A percentile compares a stretch with the other conserved stretches of the same genome.
Evolutionary conservation across 345 rosid genomes (phyloP).

Genomic region (Euphorbia pulcherrima): DNA sequence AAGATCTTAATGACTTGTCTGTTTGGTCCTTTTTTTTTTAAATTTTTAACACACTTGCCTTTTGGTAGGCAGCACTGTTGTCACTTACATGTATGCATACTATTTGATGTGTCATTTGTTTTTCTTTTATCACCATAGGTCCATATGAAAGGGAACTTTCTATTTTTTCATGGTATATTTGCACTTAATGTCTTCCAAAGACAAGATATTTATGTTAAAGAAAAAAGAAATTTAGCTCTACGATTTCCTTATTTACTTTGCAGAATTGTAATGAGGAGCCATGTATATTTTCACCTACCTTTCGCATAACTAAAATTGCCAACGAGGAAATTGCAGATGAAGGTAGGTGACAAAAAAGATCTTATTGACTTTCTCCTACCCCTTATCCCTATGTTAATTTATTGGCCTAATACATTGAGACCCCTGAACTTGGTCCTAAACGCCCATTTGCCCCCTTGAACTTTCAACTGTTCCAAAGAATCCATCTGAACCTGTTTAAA

Average conservation of each 20-base stretch:
- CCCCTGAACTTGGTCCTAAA: no score
- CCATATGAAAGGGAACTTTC: no score
- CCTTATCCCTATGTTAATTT: background rate
- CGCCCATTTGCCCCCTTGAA: no score
- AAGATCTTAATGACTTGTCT: background rate
- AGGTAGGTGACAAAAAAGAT: constrained; percentile 33
- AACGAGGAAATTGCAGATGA: constrained; percentile 34
- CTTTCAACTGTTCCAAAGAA: no score
- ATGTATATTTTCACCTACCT: constrained; percentile 59
- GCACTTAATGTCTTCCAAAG: background rate
- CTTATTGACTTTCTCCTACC: background rate
- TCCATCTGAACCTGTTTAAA: no score
- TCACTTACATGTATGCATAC: background rate
- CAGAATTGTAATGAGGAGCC: constrained; percentile 47
- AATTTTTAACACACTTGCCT: background rate
- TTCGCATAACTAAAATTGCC: constrained; percentile 41
- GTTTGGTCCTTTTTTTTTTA: background rate
- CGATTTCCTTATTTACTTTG: constrained; percentile 18
- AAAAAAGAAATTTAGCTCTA: constrained; percentile 1
- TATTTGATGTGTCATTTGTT: background rate
- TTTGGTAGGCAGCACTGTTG: constrained; percentile 1
- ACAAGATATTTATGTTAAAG: background rate
- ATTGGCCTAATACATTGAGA: no score
- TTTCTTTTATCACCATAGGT: background rate
- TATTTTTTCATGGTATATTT: background rate